phyloP scores from a whole-genome alignment of 345 rosid species.

The Cardamine resedifolia region DNA sequence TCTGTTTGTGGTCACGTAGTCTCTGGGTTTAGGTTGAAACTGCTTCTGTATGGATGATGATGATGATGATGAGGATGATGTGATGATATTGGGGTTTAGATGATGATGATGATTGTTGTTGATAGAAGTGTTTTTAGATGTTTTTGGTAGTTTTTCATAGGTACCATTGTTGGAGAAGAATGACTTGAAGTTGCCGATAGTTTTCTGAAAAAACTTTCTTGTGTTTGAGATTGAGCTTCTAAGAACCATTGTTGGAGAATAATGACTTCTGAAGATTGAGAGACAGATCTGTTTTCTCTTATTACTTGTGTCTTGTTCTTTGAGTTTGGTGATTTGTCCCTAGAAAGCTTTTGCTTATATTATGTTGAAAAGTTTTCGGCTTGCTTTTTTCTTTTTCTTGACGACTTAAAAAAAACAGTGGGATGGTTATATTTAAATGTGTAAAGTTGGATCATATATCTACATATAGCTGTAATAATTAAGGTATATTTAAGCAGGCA shows the following conservation, averaged over 20 bases:
- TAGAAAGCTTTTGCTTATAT: neutral
- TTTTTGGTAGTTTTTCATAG: conserved; percentile 65
- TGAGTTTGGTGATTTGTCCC: conserved; percentile 33
- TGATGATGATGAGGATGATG: conserved; percentile 13
- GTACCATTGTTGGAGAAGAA: conserved; percentile 43
- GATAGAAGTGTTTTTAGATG: conserved; percentile 31
- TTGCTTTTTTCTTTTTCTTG: neutral
- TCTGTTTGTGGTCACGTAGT: conserved; percentile 20
- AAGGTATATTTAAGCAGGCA: neutral
- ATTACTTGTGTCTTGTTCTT: conserved; percentile 2
- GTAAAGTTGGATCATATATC: neutral
- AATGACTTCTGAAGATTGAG: neutral
- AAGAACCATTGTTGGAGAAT: conserved; percentile 41
- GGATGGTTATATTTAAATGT: neutral
- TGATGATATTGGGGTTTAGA: conserved; percentile 8
- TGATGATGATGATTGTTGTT: conserved; percentile 36
- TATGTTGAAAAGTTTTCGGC: neutral
- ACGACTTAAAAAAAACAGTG: neutral
- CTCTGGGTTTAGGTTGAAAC: conserved; percentile 32
- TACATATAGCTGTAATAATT: neutral
- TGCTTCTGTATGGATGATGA: conserved; percentile 15
- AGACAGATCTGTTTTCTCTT: conserved; percentile 17
- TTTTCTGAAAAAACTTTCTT: conserved; percentile 59
- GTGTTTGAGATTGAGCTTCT: conserved; percentile 59
- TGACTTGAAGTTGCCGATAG: conserved; percentile 53